These are phyloP conservation scores for Syncephalis plumigaleata DNA, from an alignment of 371 early-diverging fungal genomes.

Conservation along the genomic window DNA sequence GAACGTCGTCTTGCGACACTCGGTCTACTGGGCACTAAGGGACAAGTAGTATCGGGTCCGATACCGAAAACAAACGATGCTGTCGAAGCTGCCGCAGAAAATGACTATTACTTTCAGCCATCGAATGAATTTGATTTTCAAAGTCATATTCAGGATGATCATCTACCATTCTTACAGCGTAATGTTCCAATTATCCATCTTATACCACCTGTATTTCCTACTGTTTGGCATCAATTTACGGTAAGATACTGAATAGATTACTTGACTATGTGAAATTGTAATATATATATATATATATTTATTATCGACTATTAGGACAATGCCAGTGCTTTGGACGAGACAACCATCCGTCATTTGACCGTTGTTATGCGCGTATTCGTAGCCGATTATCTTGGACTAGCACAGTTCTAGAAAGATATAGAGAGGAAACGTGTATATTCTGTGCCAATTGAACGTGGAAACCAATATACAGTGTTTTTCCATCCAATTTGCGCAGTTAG, in stretches of 20 bases:
- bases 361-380: constrained; percentile 29
- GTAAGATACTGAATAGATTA: constrained; percentile 13
- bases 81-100: constrained; percentile 9
- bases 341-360: constrained; percentile 23
- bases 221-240: constrained; percentile 69
- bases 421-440: no score
- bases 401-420: background rate
- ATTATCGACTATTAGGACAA: constrained; percentile 12
- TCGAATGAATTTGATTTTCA: constrained; percentile 4
- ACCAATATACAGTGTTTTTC: no score
- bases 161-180: constrained; percentile 64
- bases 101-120: constrained; percentile 17
- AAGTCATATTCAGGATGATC: constrained; percentile 70
- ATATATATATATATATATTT: background rate
- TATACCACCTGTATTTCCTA: constrained; percentile 81
- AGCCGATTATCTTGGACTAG: constrained; percentile 29
- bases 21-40: constrained; percentile 6
- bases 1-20: constrained; percentile 9
- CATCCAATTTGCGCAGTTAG: no score
- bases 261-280: background rate
- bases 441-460: no score
- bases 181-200: constrained; percentile 78
- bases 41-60: no score
- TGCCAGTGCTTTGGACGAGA: constrained; percentile 19
- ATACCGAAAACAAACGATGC: constrained; percentile 4